These are phyloP conservation scores for Raphidocelis subcapitata DNA, from an alignment of 139 green algal genomes.

Conservation along the genomic window DNA sequence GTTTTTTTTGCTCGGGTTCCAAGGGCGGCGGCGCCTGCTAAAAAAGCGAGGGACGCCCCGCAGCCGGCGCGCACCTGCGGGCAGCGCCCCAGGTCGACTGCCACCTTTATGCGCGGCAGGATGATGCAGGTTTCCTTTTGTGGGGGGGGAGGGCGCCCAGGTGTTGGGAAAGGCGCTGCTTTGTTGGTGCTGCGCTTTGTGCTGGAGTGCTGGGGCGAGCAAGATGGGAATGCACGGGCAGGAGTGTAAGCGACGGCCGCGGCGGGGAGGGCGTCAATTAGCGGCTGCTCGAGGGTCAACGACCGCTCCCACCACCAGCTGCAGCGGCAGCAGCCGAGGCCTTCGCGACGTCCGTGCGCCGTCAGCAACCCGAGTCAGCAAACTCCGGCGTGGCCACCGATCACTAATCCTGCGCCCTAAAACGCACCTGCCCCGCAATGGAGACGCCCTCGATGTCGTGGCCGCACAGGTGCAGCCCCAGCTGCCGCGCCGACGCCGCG, in stretches of 20 bases:
- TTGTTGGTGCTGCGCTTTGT: background rate
- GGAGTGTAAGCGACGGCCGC: no score
- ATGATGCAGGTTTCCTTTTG: constrained; percentile 84
- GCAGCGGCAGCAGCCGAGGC: no score
- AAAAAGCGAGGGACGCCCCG: no score
- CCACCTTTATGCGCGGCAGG: constrained; percentile 53
- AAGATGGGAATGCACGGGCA: background rate
- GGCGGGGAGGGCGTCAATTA: no score
- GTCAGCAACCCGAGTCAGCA: no score
- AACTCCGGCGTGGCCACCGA: no score
- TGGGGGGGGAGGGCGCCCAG: background rate
- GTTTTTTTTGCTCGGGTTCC: no score
- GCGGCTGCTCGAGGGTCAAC: no score
- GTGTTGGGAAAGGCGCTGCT: background rate
- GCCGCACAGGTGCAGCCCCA: constrained; percentile 23
- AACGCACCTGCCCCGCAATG: constrained; percentile 45
- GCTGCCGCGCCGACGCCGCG: constrained; percentile 2
- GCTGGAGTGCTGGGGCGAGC: background rate
- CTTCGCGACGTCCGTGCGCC: no score
- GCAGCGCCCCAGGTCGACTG: constrained; percentile 75
- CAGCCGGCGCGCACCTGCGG: constrained; percentile 45
- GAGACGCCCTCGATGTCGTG: constrained; percentile 50
- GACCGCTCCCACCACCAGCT: no score
- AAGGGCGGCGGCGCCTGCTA: no score
- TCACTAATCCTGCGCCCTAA: background rate